A percentile compares a stretch with the other conserved stretches of the same genome.
Evolutionary conservation across 2,329 filamentous ascomycete genomes (phyloP).

Genomic region (Pseudogymnoascus sp.): DNA sequence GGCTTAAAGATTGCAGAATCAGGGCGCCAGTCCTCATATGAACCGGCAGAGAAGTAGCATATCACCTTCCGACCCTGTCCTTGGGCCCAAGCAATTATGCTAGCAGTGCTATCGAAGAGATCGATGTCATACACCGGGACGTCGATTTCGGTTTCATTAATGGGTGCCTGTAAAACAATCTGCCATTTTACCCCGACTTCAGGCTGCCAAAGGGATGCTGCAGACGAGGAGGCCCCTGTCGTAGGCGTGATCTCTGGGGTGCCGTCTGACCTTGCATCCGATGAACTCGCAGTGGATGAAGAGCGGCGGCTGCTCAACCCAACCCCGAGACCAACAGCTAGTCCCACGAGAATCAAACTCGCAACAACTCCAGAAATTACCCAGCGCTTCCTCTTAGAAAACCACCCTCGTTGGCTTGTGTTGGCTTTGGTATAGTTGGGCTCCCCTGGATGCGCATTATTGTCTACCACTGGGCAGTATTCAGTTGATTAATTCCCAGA

Average conservation of each 20-base stretch:
- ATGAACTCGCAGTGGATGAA: not conserved
- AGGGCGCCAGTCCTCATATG: slow-evolving; percentile 52
- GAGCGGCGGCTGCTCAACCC: not conserved
- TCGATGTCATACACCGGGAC: slow-evolving; percentile 38
- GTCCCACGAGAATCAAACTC: not conserved
- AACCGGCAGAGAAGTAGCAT: slow-evolving; percentile 66
- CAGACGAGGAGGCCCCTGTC: not conserved
- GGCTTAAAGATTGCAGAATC: slow-evolving; percentile 47
- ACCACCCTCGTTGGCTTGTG: not conserved
- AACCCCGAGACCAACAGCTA: not conserved
- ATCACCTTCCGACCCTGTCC: slow-evolving; percentile 49
- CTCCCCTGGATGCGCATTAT: not conserved
- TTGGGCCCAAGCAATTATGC: slow-evolving; percentile 39
- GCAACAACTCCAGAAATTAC: not conserved
- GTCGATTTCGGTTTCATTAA: slow-evolving; percentile 22
- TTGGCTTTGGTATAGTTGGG: not conserved
- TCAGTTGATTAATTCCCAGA: not conserved
- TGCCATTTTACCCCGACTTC: slow-evolving; percentile 48
- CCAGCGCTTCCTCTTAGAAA: not conserved
- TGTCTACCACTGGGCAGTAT: not conserved
- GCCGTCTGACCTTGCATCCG: not conserved
- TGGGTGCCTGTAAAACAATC: slow-evolving; percentile 44
- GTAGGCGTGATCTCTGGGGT: not conserved
- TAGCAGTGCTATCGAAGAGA: slow-evolving; percentile 46
- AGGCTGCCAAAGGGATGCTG: slow-evolving; percentile 42